phyloP scores from a whole-genome alignment of 129 eudicot genomes.

The Tagetes patula region DNA sequence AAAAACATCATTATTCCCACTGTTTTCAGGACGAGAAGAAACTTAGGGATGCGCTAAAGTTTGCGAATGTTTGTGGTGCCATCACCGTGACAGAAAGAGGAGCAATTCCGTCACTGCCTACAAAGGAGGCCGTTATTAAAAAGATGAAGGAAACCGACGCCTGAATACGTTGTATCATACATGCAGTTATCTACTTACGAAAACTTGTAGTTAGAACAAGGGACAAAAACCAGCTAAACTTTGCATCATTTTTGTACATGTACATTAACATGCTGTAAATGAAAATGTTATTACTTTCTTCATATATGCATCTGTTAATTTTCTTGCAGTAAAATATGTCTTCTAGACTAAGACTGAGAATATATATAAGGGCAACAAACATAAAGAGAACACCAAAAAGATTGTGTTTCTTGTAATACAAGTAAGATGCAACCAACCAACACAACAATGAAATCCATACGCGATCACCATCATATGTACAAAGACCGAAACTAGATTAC shows the following conservation, averaged over 20 bases:
- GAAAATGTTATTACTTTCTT: constrained; percentile 10
- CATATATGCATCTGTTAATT: background rate
- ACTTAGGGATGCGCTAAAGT: constrained; percentile 37
- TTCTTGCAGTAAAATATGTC: background rate
- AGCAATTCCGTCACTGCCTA: constrained; percentile 63
- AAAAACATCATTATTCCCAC: background rate
- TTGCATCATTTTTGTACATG: background rate
- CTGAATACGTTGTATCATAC: constrained; percentile 20
- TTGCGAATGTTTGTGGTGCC: constrained; percentile 55
- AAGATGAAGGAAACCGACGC: constrained; percentile 30
- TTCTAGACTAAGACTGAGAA: background rate
- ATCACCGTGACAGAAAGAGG: constrained; percentile 48
- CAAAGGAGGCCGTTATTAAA: constrained; percentile 40
- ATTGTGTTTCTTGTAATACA: constrained; percentile 20
- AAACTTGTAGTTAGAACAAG: background rate
- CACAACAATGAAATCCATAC: constrained; percentile 11
- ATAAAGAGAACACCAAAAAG: background rate
- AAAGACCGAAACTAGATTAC: constrained; percentile 23
- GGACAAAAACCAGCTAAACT: background rate
- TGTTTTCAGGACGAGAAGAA: constrained; percentile 44
- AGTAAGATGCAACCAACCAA: constrained; percentile 14
- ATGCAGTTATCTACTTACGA: background rate
- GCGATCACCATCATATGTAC: constrained; percentile 19
- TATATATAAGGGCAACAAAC: background rate
- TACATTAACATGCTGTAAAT: constrained; percentile 24